Percentiles rank a stretch among this genome's conserved stretches.
Evolutionary conservation across 2,329 filamentous ascomycete genomes (phyloP).

Genomic region (Mariannaea elegans): DNA sequence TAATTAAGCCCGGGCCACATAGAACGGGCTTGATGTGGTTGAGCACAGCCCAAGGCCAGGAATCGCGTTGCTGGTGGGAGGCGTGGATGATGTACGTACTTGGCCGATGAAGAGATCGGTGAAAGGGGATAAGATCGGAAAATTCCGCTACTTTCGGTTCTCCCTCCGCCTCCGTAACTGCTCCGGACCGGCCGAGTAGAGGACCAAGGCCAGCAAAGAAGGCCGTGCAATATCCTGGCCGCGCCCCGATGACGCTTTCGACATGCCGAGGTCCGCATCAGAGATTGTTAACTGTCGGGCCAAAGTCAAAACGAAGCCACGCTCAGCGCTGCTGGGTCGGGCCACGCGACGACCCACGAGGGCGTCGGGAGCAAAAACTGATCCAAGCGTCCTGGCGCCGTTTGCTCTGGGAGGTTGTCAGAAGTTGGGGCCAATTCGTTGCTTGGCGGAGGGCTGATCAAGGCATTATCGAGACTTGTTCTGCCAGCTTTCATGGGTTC

Average conservation of each 20-base stretch:
- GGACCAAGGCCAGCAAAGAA: background rate
- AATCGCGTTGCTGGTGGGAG: background rate
- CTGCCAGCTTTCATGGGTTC: slow-evolving; percentile 24
- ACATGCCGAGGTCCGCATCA: slow-evolving; percentile 7
- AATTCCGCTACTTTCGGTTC: background rate
- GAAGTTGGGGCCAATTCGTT: slow-evolving; percentile 34
- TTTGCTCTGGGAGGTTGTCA: slow-evolving; percentile 34
- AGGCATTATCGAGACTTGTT: slow-evolving; percentile 24
- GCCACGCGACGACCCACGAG: slow-evolving; percentile 41
- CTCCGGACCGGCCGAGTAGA: slow-evolving; percentile 24
- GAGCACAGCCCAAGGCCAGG: background rate
- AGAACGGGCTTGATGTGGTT: slow-evolving; percentile 4
- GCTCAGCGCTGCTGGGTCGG: slow-evolving; percentile 30
- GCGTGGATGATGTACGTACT: background rate
- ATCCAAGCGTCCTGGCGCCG: slow-evolving; percentile 36
- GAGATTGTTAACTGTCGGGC: slow-evolving; percentile 25
- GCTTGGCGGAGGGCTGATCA: slow-evolving; percentile 23
- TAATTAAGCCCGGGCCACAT: slow-evolving; percentile 18
- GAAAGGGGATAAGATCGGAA: background rate
- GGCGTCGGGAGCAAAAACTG: slow-evolving; percentile 33
- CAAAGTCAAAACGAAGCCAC: slow-evolving; percentile 34
- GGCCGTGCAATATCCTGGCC: slow-evolving; percentile 12
- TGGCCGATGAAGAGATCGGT: background rate
- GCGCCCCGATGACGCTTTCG: slow-evolving; percentile 10
- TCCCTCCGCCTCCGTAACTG: slow-evolving; percentile 11